Evolutionary conservation across 169 alveolate species (phyloP), one percentile per base, ranked within the genome.

Genomic region (Miamiensis avidus): DNA sequence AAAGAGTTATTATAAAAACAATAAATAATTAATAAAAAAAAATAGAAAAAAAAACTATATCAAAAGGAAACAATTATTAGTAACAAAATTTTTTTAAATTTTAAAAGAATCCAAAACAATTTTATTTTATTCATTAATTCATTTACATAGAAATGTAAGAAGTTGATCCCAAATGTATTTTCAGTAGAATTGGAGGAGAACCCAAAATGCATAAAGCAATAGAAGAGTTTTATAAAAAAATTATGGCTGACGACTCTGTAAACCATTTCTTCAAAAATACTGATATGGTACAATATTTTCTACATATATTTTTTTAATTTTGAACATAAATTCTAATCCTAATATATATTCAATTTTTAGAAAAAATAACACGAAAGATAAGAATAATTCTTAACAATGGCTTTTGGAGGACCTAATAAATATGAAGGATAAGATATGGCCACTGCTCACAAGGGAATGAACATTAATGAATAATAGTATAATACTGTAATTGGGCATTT

Each of bases 361-460:
- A n/a, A n/a, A n/a, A n/a, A n/a, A n/a, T n/a, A n/a, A 31, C 74
- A 83, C 32, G 75, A 86, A 34, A 27, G 27, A 33, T 69, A 86
- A 69, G 34, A 65, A 28, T 72, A 74, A 16, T 86, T 86, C 87
- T 84, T 86, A 64, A 81, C 88, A 20, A 81, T 82, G 87, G 84
- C 78, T 65, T 81, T 86, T 29, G 90, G 90, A 29, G 90, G 90
- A 34, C 90, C 90, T 34, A 85, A 85, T 74, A 81, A 85, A 25
- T 85, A 85, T 29, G 65, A 64, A 32, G 91, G 91, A 65, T 81
- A 82, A 79, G 81, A 81, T 65, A 86, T 86, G 91, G 75, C 65
- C 49, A 84, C 78, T 1, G 87, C 84, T 65, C 91, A 86, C 34
- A 79, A 49, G 29, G 91, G 91, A 27, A 76, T 86, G 82, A 82